Evolutionary conservation across 1,139 yeast genomes (phyloP).

Genomic region (Magnusiomyces clavatus): DNA sequence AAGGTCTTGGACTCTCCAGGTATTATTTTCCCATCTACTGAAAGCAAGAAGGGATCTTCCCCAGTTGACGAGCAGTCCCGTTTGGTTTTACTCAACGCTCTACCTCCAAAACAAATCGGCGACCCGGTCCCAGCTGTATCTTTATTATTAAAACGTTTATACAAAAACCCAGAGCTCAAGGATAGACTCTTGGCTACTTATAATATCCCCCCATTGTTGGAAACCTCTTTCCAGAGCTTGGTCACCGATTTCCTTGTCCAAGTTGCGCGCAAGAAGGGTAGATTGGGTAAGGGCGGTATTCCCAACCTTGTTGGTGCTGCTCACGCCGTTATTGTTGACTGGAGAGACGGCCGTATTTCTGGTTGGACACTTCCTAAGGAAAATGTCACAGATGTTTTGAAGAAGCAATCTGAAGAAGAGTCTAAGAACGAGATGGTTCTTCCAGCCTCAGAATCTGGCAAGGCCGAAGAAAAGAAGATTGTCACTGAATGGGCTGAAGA

Average conservation of each 20-base stretch:
- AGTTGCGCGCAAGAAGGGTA: conserved; percentile 86
- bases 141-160: conserved; percentile 63
- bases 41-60: conserved; percentile 38
- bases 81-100: conserved; percentile 76
- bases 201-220: conserved; percentile 74
- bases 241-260: conserved; percentile 79
- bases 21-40: conserved; percentile 82
- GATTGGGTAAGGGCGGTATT: conserved; percentile 87
- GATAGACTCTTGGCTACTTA: conserved; percentile 67
- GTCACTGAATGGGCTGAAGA: conserved; percentile 92
- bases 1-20: conserved; percentile 95
- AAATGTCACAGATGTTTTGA: conserved; percentile 17
- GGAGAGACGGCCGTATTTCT: conserved; percentile 92
- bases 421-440: background rate
- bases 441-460: background rate
- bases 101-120: conserved; percentile 77
- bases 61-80: conserved; percentile 75
- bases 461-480: conserved; percentile 55
- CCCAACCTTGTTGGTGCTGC: conserved; percentile 89
- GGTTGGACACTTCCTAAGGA: conserved; percentile 85
- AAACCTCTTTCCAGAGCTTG: conserved; percentile 30
- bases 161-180: conserved; percentile 53
- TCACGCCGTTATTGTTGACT: conserved; percentile 73
- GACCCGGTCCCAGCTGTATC: conserved; percentile 85
- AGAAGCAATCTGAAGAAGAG: conserved; percentile 21